A percentile compares a stretch with the other conserved stretches of the same genome.
These are phyloP conservation scores for Amauroascus niger DNA, from an alignment of 2,329 filamentous ascomycete species.

Conservation along the genomic window DNA sequence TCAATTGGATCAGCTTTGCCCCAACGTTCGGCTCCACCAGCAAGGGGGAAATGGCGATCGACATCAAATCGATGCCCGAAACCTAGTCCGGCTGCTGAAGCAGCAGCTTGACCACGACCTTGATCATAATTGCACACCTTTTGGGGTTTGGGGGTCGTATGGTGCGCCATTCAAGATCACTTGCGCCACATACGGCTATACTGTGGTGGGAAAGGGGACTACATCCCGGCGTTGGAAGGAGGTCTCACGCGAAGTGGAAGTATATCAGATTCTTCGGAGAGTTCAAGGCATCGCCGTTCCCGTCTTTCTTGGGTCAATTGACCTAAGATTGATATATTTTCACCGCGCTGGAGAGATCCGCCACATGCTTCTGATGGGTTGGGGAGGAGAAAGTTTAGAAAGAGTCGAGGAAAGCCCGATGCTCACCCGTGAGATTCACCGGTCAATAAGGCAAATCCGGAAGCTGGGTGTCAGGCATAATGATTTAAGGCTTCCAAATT, in stretches of 20 bases:
- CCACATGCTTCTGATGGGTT: slow-evolving; percentile 27
- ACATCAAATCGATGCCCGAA: slow-evolving; percentile 17
- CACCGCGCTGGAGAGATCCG: slow-evolving; percentile 23
- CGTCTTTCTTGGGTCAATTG: slow-evolving; percentile 24
- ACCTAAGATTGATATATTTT: slow-evolving; percentile 24
- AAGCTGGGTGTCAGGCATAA: slow-evolving; percentile 18
- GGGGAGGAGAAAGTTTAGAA: slow-evolving; percentile 19
- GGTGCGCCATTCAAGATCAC: slow-evolving; percentile 27
- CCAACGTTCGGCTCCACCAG: slow-evolving; percentile 20
- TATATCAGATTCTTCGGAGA: slow-evolving; percentile 21
- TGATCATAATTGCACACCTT: slow-evolving; percentile 23
- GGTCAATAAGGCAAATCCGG: slow-evolving; percentile 15
- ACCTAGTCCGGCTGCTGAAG: slow-evolving; percentile 21
- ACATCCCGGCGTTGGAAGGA: slow-evolving; percentile 22
- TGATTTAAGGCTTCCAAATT: slow-evolving; percentile 20
- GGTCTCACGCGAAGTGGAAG: slow-evolving; percentile 21
- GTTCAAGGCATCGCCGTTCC: slow-evolving; percentile 24
- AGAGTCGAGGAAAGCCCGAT: background rate
- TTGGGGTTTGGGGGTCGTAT: slow-evolving; percentile 22
- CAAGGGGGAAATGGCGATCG: slow-evolving; percentile 7
- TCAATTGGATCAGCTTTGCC: slow-evolving; percentile 21
- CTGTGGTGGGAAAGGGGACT: slow-evolving; percentile 26
- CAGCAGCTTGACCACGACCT: slow-evolving; percentile 24
- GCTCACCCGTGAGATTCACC: slow-evolving; percentile 9
- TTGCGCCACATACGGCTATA: slow-evolving; percentile 21